Percentiles rank a stretch among this genome's conserved stretches.
Evolutionary conservation across 441 rosid species (phyloP).

Genomic region (Kokia cookei): DNA sequence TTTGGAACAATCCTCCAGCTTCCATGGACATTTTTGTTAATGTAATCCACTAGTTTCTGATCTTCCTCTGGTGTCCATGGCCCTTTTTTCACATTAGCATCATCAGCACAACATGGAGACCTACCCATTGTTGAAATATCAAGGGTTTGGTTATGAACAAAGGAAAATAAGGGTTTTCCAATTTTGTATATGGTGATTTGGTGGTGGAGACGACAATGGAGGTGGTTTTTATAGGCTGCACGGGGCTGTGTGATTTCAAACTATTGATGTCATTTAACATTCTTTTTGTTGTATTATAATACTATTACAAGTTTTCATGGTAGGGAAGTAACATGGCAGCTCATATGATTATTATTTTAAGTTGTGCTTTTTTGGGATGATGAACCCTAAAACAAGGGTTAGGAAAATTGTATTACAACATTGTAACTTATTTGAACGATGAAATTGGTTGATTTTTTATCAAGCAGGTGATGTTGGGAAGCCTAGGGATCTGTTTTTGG

Average conservation of each 20-base stretch:
- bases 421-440: neutral
- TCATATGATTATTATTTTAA: neutral
- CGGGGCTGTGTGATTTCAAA: conserved; percentile 8
- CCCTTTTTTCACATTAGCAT: conserved; percentile 28
- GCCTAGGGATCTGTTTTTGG: neutral
- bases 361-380: neutral
- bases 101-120: conserved; percentile 20
- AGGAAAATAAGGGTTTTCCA: no score
- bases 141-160: no score
- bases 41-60: conserved; percentile 23
- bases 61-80: conserved; percentile 44
- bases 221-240: conserved; percentile 11
- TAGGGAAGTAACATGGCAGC: conserved; percentile 3
- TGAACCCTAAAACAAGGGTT: conserved; percentile 6
- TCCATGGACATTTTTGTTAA: conserved; percentile 25
- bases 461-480: neutral
- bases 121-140: conserved; percentile 13
- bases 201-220: neutral
- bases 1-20: conserved; percentile 34
- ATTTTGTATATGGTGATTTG: neutral
- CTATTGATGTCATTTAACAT: conserved; percentile 12
- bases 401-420: conserved; percentile 11
- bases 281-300: neutral
- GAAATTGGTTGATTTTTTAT: neutral
- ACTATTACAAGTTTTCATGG: neutral